Percentiles rank a stretch among this genome's conserved stretches.
Evolutionary conservation across 345 rosid species (phyloP).

Genomic region (Pistacia atlantica): DNA sequence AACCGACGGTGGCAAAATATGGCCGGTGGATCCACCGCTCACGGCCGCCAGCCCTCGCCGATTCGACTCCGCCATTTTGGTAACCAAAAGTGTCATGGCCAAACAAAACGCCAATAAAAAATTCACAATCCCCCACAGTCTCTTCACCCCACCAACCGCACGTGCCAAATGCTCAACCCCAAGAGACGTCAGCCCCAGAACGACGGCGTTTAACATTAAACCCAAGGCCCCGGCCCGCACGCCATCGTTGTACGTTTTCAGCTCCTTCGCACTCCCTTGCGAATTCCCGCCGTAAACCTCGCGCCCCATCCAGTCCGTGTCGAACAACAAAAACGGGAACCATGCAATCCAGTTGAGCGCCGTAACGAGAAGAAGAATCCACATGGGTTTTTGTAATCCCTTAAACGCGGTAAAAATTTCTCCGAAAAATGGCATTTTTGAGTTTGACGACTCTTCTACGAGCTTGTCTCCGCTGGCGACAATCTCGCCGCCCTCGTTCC

Average conservation of each 20-base stretch:
- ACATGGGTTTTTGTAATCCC: conserved; percentile 61
- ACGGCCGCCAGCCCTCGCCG: conserved; percentile 23
- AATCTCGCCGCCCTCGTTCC: conserved; percentile 4
- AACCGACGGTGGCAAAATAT: conserved; percentile 37
- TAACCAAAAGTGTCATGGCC: conserved; percentile 51
- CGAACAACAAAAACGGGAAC: conserved; percentile 84
- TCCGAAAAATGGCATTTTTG: conserved; percentile 30
- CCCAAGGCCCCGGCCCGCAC: conserved; percentile 86
- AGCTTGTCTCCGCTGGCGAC: not conserved
- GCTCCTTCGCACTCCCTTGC: conserved; percentile 23
- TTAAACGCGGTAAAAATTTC: conserved; percentile 54
- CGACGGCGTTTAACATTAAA: conserved; percentile 74
- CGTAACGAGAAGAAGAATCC: conserved; percentile 74
- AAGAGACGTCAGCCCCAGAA: conserved; percentile 67
- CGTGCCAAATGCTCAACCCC: conserved; percentile 48
- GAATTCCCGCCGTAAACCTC: conserved; percentile 86
- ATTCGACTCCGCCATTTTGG: conserved; percentile 61
- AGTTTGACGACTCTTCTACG: too few species aligned
- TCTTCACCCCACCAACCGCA: conserved; percentile 51
- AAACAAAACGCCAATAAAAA: conserved; percentile 61
- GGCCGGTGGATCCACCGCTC: not conserved
- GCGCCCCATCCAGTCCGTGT: conserved; percentile 94
- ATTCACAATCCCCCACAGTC: conserved; percentile 76
- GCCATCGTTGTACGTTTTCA: conserved; percentile 56
- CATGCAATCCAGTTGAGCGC: conserved; percentile 87